Evolutionary conservation across 805 yeast genomes (phyloP), one percentile per base, ranked within the genome.

Genomic region (Metschnikowia shivogae): DNA sequence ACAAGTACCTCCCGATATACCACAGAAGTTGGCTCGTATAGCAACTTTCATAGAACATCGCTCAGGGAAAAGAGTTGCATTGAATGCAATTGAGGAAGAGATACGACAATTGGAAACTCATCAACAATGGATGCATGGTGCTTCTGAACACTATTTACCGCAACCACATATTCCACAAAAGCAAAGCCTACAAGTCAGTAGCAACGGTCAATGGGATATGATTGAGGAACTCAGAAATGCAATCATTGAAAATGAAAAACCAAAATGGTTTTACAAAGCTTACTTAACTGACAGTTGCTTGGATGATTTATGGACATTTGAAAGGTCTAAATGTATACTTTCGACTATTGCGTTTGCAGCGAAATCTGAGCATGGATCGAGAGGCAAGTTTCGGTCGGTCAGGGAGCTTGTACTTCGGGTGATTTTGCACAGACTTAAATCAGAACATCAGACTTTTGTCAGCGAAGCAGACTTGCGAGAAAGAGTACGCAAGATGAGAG

Each of bases 401-500:
- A 44, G 55, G 22, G 9, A 27, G 24, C 37, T 48, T 22, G 44
- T 49, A 35, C 19, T 52, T 13, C 31, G 36, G n/a, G 36, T 46
- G 26, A 39, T 51, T 33, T 40, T 36, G 38, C 29, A 42, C 27
- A 36, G 51, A 26, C 44, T 54, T 26, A 44, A 44, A 13, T 43
- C 49, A 17, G 50, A 46, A 31, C 43, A 40, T 28, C 31, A 38
- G 24, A 34, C 45, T 14, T 30, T 38, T 5, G 38, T 54, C 5
- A 33, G 31, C 20, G 40, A 32, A 12, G 45, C 43, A n/a, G 9
- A 34, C n/a, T 30, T 59, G 10, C 49, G 44, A 14, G 28, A 43
- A 11, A 47, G 58, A 14, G 38, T 59, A n/a, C 48, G 48, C 28
- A 48, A 46, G 17, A 49, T 59, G 60, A 55, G 54, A 53, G 55